Evolutionary conservation across 2,329 filamentous ascomycete species (phyloP), one percentile per base, ranked within the genome.

Genomic region (Seiridium cupressi): DNA sequence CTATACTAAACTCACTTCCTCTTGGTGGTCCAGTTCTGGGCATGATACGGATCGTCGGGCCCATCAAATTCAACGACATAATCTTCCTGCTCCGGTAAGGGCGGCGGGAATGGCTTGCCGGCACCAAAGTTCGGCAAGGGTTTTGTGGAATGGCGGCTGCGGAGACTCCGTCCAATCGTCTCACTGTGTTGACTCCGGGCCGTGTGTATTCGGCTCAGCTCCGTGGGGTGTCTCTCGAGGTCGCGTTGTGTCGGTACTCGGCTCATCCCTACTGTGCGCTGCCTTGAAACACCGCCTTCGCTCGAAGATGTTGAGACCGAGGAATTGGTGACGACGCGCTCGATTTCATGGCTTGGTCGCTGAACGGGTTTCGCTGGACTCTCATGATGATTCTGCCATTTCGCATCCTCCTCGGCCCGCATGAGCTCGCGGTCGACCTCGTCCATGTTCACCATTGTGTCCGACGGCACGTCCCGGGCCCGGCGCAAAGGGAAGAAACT

Each of bases 1-100:
- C 8, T 32, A 13, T 10, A 38, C 2, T 10, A 8, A 3, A 80
- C 82, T 69, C 74, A 86, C 86, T 96, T 97, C 79, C 91, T 93
- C 70, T 78, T 84, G 58, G 90, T 70, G 0, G 90, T 83, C 93
- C 93, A 97, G 72, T 97, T 97, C 76, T 94, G 90, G 1, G 92
- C 89, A 74, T 96, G 92, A 62, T 93, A 70, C 2, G 92, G 92
- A 69, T 97, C 93, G 64, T 93, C 83, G 1, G 87, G 89, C 0
- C 92, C 93, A 66, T 93, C 89, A 70, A 96, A 97, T 73, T 92
- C 90, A 48, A 93, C 90, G 0, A 93, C 89, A 69, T 93, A 94
- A 64, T 91, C 86, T 67, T 93, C 90, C 66, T 83, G 81, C 11
- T 87, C 85, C 2, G 90, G 89, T 47, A 93, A 72, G 0, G 78